Conservation (phyloP, 2,329 filamentous ascomycete genomes). For the Diaporthe citrichinensis region DNA sequence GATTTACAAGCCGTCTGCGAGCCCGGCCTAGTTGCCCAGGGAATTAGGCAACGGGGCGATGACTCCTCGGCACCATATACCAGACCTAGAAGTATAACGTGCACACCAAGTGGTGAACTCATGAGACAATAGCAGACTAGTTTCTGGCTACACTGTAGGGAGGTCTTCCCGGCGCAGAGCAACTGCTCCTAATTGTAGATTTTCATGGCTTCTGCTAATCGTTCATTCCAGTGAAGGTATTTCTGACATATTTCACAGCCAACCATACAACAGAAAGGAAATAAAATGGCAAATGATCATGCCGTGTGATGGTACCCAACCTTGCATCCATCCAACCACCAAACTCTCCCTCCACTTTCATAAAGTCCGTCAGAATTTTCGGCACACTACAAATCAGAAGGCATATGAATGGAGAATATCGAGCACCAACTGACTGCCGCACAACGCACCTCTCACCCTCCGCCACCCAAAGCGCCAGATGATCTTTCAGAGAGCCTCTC, state of each 20-base stretch:
- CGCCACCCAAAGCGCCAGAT: background rate
- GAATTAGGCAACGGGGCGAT: no score
- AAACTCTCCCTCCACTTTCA: background rate
- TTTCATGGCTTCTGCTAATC: background rate
- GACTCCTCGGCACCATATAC: no score
- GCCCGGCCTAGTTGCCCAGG: background rate
- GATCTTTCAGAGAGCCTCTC: background rate
- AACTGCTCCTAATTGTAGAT: background rate
- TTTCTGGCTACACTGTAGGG: background rate
- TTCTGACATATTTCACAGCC: background rate
- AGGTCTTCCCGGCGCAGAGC: background rate
- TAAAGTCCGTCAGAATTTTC: background rate
- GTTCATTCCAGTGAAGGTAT: background rate
- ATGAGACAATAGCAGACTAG: no score
- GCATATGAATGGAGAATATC: background rate
- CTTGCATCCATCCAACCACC: background rate
- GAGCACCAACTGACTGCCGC: no score
- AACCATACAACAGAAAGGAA: constrained; percentile 8
- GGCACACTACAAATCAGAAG: background rate
- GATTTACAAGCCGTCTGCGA: background rate
- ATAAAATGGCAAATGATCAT: background rate
- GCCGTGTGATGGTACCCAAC: background rate
- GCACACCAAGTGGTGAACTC: background rate
- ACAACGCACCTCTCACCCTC: no score
- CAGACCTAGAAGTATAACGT: no score